A percentile compares a stretch with the other conserved stretches of the same genome.
These are phyloP conservation scores for Ceriops zippeliana DNA, from an alignment of 345 rosid species.

Conservation along the genomic window DNA sequence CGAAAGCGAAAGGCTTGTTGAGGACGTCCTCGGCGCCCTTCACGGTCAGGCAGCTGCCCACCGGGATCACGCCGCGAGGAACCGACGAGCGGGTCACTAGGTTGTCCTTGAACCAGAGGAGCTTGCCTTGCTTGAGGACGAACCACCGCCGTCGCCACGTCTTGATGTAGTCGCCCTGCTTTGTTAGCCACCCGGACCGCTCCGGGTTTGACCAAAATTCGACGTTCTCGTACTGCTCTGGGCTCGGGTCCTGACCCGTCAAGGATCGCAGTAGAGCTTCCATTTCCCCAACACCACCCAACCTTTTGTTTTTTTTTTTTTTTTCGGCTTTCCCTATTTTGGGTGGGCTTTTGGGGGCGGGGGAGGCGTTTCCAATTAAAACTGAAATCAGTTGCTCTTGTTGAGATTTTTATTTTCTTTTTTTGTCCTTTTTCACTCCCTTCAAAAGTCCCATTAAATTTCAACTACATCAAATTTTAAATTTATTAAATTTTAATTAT, in stretches of 20 bases:
- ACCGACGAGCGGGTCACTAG: constrained; percentile 18
- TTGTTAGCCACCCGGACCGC: constrained; percentile 25
- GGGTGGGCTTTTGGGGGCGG: too few species aligned
- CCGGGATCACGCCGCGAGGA: constrained; percentile 29
- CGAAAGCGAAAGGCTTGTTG: constrained; percentile 32
- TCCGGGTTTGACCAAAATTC: constrained; percentile 34
- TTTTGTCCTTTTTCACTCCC: too few species aligned
- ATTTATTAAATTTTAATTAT: too few species aligned
- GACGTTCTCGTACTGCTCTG: constrained; percentile 24
- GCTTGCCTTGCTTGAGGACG: constrained; percentile 32
- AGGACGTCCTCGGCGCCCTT: constrained; percentile 33
- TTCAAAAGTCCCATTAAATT: too few species aligned
- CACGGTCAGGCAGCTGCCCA: constrained; percentile 28
- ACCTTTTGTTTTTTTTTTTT: not conserved
- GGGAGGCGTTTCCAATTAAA: not conserved
- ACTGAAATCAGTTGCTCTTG: not conserved
- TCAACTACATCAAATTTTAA: too few species aligned
- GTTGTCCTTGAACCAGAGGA: constrained; percentile 32
- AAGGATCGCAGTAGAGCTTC: constrained; percentile 23
- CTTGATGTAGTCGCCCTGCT: constrained; percentile 32
- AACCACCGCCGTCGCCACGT: constrained; percentile 35
- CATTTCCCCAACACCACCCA: not conserved
- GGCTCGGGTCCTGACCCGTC: constrained; percentile 32
- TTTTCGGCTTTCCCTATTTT: not conserved
- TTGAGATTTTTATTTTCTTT: too few species aligned